Evolutionary conservation across 1,284 basidiomycete species (phyloP).

Genomic region (Taiwanofungus camphoratus): DNA sequence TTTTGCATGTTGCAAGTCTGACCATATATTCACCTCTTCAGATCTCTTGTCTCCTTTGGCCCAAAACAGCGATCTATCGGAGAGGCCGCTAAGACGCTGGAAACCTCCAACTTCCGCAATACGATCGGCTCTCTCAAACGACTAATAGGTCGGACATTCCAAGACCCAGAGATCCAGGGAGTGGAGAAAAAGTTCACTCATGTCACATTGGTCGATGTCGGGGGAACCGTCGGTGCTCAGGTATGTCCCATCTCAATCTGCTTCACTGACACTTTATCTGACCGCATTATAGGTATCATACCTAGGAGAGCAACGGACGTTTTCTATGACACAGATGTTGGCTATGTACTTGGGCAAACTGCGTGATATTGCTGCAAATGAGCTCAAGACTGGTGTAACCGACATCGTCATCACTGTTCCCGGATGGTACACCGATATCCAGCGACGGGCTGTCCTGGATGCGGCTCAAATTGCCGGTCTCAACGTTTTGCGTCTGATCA

Average conservation of each 20-base stretch:
- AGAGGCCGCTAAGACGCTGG: constrained; percentile 91
- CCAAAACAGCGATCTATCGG: constrained; percentile 84
- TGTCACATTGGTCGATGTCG: constrained; percentile 76
- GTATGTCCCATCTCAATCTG: constrained; percentile 38
- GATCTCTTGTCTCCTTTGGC: constrained; percentile 90
- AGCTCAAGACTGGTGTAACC: constrained; percentile 80
- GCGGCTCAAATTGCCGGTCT: constrained; percentile 85
- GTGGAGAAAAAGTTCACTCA: constrained; percentile 88
- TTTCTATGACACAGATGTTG: constrained; percentile 83
- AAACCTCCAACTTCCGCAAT: constrained; percentile 97
- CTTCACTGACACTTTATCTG: constrained; percentile 1
- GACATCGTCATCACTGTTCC: constrained; percentile 93
- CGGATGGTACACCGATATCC: constrained; percentile 90
- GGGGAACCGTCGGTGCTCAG: constrained; percentile 79
- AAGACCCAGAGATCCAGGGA: constrained; percentile 74
- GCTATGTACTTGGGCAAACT: constrained; percentile 86
- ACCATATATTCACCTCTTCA: constrained; percentile 31
- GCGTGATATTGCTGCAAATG: constrained; percentile 75
- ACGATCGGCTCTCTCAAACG: constrained; percentile 89
- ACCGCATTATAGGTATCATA: constrained; percentile 67
- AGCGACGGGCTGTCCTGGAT: constrained; percentile 83
- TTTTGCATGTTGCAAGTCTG: background rate
- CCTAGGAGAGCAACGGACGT: constrained; percentile 71
- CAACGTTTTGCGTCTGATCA: constrained; percentile 88
- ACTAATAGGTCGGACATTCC: constrained; percentile 72